These are phyloP conservation scores for Solanum tacnaense DNA, from an alignment of 257 asterid species.

Conservation along the genomic window DNA sequence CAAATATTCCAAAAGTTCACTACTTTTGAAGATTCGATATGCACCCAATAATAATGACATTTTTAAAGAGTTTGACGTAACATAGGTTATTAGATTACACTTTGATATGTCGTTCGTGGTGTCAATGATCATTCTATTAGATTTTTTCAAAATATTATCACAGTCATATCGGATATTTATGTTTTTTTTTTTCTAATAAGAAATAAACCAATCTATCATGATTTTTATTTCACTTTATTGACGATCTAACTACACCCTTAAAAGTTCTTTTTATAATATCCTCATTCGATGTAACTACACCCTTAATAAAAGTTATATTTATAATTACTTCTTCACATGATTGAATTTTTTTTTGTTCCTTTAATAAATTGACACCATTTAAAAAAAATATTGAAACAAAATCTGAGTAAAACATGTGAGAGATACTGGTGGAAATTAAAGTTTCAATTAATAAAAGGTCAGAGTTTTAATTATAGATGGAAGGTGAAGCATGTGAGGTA, in stretches of 20 bases:
- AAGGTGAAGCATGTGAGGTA: slow-evolving; percentile 5
- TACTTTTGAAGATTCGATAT: too few species aligned
- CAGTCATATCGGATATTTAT: background rate
- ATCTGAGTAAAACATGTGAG: background rate
- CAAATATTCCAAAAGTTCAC: too few species aligned
- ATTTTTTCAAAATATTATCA: background rate
- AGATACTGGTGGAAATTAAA: background rate
- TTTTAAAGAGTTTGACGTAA: background rate
- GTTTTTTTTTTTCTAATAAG: too few species aligned
- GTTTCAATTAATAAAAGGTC: background rate
- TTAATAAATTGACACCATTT: background rate
- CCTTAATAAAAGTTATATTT: background rate
- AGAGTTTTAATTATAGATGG: background rate
- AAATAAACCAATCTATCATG: background rate
- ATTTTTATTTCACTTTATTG: background rate
- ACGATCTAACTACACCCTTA: too few species aligned
- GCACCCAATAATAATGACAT: background rate
- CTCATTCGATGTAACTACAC: background rate
- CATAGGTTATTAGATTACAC: background rate
- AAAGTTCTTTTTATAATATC: too few species aligned
- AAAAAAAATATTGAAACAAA: background rate
- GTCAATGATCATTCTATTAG: background rate
- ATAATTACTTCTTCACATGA: background rate
- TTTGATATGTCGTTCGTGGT: too few species aligned
- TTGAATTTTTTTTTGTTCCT: background rate